Conservation (phyloP, 352 stramenopile genomes). For the Pseudoperonospora humuli region DNA sequence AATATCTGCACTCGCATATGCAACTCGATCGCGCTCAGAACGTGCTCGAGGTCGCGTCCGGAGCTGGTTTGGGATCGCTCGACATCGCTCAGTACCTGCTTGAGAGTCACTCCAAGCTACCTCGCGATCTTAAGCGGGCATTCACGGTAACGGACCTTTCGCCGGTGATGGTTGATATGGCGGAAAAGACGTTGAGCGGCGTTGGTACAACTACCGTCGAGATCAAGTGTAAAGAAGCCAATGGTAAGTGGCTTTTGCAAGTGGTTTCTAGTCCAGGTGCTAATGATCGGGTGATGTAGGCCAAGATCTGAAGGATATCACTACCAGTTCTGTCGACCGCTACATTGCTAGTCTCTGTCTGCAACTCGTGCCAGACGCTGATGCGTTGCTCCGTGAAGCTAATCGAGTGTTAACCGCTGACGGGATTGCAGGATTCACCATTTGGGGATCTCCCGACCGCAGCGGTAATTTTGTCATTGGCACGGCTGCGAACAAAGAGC, state of each 20-base stretch:
- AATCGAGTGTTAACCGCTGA: conserved; percentile 29
- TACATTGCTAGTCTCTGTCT: conserved; percentile 47
- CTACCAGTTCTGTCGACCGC: conserved; percentile 30
- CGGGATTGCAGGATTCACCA: conserved; percentile 45
- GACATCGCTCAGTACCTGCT: conserved; percentile 26
- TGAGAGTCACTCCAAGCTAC: conserved; percentile 10
- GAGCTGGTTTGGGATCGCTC: conserved; percentile 36
- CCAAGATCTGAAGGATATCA: conserved; percentile 32
- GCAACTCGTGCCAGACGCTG: conserved; percentile 38
- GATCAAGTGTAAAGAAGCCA: conserved; percentile 31
- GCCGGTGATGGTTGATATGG: conserved; percentile 33
- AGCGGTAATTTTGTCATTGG: conserved; percentile 32
- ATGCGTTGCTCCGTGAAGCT: conserved; percentile 40
- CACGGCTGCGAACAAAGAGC: conserved; percentile 20
- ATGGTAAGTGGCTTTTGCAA: conserved; percentile 14
- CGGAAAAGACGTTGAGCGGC: conserved; percentile 22
- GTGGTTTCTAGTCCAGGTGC: background rate
- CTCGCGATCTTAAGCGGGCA: conserved; percentile 17
- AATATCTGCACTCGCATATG: conserved; percentile 41
- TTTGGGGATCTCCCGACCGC: conserved; percentile 41
- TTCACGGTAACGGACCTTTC: conserved; percentile 39
- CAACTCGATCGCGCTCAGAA: conserved; percentile 29
- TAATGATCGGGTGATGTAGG: conserved; percentile 14
- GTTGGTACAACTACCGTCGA: conserved; percentile 1
- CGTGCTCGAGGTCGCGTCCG: conserved; percentile 44